Conservation (phyloP, 257 asterid genomes). For the Gentiana straminea region DNA sequence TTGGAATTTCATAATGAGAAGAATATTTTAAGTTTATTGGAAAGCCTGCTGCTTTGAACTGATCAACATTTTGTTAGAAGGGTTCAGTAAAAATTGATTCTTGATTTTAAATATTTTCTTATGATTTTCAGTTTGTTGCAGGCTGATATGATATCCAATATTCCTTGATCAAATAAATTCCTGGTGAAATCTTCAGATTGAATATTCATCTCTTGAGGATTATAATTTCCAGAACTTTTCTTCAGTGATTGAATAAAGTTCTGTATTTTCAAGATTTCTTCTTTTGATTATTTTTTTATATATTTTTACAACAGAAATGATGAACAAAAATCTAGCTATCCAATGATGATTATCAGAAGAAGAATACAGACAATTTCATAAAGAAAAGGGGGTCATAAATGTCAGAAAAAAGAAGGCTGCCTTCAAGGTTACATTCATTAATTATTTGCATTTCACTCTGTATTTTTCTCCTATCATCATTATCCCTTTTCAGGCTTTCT, state of each 20-base stretch:
- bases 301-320: background rate
- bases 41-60: too few relatives aligned
- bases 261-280: background rate
- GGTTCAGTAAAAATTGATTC: too few relatives aligned
- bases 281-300: background rate
- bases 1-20: background rate
- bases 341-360: background rate
- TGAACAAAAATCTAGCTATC: background rate
- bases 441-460: constrained; percentile 40
- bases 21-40: background rate
- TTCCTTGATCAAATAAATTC: background rate
- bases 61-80: too few relatives aligned
- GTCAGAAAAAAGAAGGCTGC: constrained; percentile 40
- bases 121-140: background rate
- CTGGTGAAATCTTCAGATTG: background rate
- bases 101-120: background rate
- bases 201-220: background rate
- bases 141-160: background rate
- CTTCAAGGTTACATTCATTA: constrained; percentile 51
- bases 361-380: background rate
- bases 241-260: background rate
- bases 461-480: constrained; percentile 41
- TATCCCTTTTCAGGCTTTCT: constrained; percentile 37
- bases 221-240: too few relatives aligned
- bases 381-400: constrained; percentile 24